Base-by-base conservation (phyloP, 257 asterid genomes). In the Paraleonurus japonicus region DNA sequence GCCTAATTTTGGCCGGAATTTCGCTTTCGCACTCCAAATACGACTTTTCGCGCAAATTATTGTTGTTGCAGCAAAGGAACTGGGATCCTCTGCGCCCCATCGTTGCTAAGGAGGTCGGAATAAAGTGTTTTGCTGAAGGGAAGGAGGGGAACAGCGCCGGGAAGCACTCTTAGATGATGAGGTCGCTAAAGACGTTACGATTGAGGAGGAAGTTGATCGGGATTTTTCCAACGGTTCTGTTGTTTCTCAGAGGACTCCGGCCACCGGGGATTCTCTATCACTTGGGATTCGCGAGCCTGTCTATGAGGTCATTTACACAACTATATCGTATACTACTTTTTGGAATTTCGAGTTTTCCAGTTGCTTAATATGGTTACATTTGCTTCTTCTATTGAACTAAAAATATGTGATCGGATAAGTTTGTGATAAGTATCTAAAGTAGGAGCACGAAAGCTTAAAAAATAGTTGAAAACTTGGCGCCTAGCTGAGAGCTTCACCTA, bases 281-380 rank as follows among this genome's bases (percentile, higher is more conserved):
- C 96, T 92, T 10, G 99, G 99, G 39, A 83, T 92, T 61, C 98
- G 97, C 3, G 98, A 95, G 76, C 94, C 98, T 71, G 92, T 89
- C 27, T 89, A 95, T 67, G 98, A 89, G 99, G 99, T 95, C 26
- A 20, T 27, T 32, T 73, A 20, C 35, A 41, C 33, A 60, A 61
- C 53, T 24, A 35, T 47, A 1, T 0, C 8, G 5, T 5, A 43
- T 43, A 23, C 48, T 11, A 7, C 19, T 43, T 57, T 12, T 9
- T 26, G 30, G 10, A 47, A n/a, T 37, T 61, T 13, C 53, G 27
- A 15, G 26, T 13, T 72, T 35, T 39, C 63, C 10, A 24, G 55
- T 74, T 63, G 75, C 30, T 53, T 48, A 62, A 61, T 50, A 67
- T 41, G 28, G 60, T 61, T 32, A 2, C 12, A 30, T 37, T 27